phyloP scores from a whole-genome alignment of 805 yeast genomes.

The Candida michaelii region DNA sequence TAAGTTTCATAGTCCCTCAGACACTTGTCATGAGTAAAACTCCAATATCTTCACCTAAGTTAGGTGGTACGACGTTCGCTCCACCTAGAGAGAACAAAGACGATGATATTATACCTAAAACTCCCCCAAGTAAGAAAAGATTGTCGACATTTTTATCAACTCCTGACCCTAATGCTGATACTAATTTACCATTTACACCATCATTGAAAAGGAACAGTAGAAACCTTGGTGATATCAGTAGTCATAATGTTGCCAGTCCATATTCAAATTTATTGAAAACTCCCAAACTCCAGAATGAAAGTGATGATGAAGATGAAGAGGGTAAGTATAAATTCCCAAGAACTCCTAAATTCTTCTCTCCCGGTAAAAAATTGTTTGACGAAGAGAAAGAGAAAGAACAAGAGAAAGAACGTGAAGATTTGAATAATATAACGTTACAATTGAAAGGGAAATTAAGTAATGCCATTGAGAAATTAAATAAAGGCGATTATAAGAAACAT shows the following conservation, averaged over 20 bases:
- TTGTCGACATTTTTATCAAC: constrained; percentile 34
- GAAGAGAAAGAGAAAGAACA: constrained; percentile 32
- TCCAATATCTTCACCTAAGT: constrained; percentile 36
- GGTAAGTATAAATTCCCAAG: constrained; percentile 28
- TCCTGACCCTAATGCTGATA: constrained; percentile 30
- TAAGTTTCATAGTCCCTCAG: no score
- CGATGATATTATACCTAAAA: constrained; percentile 16
- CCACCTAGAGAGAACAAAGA: constrained; percentile 14
- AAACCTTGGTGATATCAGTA: constrained; percentile 12
- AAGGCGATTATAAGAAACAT: constrained; percentile 19
- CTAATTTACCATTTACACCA: constrained; percentile 39
- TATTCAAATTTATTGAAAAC: constrained; percentile 18
- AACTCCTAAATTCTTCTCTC: constrained; percentile 41
- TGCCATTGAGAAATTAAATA: constrained; percentile 38
- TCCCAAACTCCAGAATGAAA: constrained; percentile 12
- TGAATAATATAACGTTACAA: constrained; percentile 39
- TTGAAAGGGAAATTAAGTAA: constrained; percentile 36
- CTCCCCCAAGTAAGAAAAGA: constrained; percentile 30
- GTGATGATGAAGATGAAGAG: constrained; percentile 22
- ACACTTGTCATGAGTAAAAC: constrained; percentile 17
- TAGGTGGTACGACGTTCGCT: constrained; percentile 8
- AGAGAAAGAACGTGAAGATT: constrained; percentile 28
- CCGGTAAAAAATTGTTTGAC: constrained; percentile 36
- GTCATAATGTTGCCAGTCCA: constrained; percentile 30
- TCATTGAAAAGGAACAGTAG: constrained; percentile 32